Percentiles rank a stretch among this genome's conserved stretches.
phyloP scores from a whole-genome alignment of 225 moss, liverwort and hornwort species.

The Pleurozium schreberi region DNA sequence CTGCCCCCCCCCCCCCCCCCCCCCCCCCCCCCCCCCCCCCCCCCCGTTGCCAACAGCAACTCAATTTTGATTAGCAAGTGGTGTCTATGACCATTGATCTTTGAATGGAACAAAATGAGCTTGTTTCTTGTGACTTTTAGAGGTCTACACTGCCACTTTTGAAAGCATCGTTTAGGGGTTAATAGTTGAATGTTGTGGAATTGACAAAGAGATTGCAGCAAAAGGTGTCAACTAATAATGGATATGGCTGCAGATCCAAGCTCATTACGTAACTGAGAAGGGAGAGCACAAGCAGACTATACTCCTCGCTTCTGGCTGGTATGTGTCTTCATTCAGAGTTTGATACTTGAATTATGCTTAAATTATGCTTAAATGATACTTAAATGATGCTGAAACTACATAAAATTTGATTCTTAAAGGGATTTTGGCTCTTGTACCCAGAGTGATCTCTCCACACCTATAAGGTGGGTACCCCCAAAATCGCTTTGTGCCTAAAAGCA shows the following conservation, averaged over 20 bases:
- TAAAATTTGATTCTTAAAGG: not conserved
- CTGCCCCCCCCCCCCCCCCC: too few relatives aligned
- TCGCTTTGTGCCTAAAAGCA: too few relatives aligned
- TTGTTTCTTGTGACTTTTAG: not conserved
- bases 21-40: too few relatives aligned
- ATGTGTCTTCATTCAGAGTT: not conserved
- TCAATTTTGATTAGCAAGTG: not conserved
- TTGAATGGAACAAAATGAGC: not conserved
- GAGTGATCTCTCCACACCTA: not conserved
- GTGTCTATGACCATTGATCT: not conserved
- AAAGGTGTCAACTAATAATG: not conserved
- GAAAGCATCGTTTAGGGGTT: not conserved
- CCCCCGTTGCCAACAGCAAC: not conserved
- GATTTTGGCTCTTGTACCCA: not conserved
- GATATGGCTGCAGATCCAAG: slow-evolving; percentile 25
- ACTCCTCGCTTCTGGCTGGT: slow-evolving; percentile 44
- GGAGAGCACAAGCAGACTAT: slow-evolving; percentile 39
- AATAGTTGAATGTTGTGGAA: not conserved
- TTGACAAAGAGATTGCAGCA: not conserved
- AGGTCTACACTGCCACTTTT: not conserved
- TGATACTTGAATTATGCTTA: not conserved
- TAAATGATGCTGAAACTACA: not conserved
- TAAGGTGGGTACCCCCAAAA: too few relatives aligned
- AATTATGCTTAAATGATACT: too few relatives aligned
- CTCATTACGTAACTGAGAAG: slow-evolving; percentile 29